Percentiles rank a stretch among this genome's conserved stretches.
phyloP scores from a whole-genome alignment of 805 yeast genomes.

The Zygosaccharomyces lentus region DNA sequence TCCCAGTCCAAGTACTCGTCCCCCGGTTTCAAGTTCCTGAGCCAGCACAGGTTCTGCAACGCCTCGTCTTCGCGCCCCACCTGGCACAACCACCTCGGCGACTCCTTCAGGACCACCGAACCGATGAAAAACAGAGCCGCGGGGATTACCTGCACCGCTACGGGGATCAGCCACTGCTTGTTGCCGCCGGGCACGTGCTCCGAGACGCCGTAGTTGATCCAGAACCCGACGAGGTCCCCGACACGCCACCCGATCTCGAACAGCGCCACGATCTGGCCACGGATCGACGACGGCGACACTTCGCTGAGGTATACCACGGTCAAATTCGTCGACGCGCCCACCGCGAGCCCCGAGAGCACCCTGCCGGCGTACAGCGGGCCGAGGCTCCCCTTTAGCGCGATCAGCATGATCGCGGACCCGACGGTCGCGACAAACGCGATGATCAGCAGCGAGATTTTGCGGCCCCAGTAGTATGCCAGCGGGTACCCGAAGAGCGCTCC shows the following conservation, averaged over 20 bases:
- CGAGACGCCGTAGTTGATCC: slow-evolving; percentile 47
- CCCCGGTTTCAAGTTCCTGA: slow-evolving; percentile 38
- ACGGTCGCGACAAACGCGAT: slow-evolving; percentile 41
- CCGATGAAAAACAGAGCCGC: slow-evolving; percentile 41
- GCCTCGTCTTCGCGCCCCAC: slow-evolving; percentile 37
- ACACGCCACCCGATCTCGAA: slow-evolving; percentile 50
- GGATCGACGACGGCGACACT: slow-evolving; percentile 41
- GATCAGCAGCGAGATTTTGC: slow-evolving; percentile 38
- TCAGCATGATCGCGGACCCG: slow-evolving; percentile 43
- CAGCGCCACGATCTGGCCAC: slow-evolving; percentile 44
- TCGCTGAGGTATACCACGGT: slow-evolving; percentile 48
- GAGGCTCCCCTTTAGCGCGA: slow-evolving; percentile 37
- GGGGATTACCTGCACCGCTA: slow-evolving; percentile 46
- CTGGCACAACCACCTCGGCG: slow-evolving; percentile 43
- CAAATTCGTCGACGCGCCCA: slow-evolving; percentile 48
- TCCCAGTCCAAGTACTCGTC: slow-evolving; percentile 42
- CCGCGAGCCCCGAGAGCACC: slow-evolving; percentile 48
- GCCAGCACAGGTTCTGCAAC: slow-evolving; percentile 34
- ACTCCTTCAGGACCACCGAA: slow-evolving; percentile 40
- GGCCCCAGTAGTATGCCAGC: slow-evolving; percentile 39
- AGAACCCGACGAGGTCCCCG: slow-evolving; percentile 46
- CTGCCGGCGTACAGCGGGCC: slow-evolving; percentile 52
- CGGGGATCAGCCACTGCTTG: slow-evolving; percentile 47
- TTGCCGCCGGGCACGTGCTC: slow-evolving; percentile 32
- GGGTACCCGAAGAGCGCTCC: slow-evolving; percentile 45